Conservation (phyloP, 768 basidiomycete genomes). For the Mycena sanguinolenta region DNA sequence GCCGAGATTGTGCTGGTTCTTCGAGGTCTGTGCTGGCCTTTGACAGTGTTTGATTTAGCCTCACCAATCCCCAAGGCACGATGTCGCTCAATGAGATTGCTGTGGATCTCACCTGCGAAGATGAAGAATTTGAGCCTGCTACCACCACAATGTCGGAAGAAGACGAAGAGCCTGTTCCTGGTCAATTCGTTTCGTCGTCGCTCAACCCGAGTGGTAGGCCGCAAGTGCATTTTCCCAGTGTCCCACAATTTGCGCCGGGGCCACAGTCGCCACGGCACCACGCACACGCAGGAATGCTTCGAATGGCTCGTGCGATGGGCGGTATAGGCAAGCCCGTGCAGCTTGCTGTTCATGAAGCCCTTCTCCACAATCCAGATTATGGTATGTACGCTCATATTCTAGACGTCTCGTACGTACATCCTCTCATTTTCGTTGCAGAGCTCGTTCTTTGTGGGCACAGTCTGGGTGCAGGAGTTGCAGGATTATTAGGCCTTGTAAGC, state of each 20-base stretch:
- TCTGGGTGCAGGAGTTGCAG: slow-evolving; percentile 86
- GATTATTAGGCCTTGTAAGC: slow-evolving; percentile 77
- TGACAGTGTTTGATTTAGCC: not conserved
- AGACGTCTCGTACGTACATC: not conserved
- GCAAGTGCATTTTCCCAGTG: slow-evolving; percentile 17
- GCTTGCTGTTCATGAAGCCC: slow-evolving; percentile 76
- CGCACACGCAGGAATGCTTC: slow-evolving; percentile 86
- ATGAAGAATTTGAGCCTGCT: slow-evolving; percentile 74
- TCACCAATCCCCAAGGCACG: slow-evolving; percentile 62
- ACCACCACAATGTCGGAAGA: slow-evolving; percentile 48
- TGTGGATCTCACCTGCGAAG: slow-evolving; percentile 87
- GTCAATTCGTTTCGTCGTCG: slow-evolving; percentile 53
- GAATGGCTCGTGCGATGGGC: slow-evolving; percentile 86
- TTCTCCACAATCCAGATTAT: slow-evolving; percentile 78
- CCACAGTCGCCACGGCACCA: slow-evolving; percentile 58
- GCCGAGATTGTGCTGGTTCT: slow-evolving; percentile 82
- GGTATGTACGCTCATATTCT: slow-evolving; percentile 58
- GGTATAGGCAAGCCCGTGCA: slow-evolving; percentile 82
- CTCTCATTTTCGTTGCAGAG: slow-evolving; percentile 52
- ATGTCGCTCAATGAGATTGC: slow-evolving; percentile 92
- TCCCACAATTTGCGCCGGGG: slow-evolving; percentile 29
- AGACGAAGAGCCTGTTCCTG: slow-evolving; percentile 51
- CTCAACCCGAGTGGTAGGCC: slow-evolving; percentile 30
- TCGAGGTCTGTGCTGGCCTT: slow-evolving; percentile 57
- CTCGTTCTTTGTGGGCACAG: slow-evolving; percentile 87